phyloP scores from a whole-genome alignment of 2,329 filamentous ascomycete genomes.

The Xylariaceae sp. region DNA sequence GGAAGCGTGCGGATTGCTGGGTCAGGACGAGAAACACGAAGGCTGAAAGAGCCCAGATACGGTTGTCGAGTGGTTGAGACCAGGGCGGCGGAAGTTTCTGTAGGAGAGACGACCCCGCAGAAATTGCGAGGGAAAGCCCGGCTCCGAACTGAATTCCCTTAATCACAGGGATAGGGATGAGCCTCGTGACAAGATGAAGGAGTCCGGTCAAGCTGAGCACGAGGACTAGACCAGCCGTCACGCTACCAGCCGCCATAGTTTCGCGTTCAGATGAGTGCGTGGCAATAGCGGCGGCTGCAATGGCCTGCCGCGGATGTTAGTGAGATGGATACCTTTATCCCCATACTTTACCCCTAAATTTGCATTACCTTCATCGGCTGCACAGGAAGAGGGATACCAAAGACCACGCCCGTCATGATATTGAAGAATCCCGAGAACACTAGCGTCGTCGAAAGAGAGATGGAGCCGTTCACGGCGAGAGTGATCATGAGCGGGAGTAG shows the following conservation, averaged over 20 bases:
- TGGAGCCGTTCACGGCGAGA: constrained; percentile 68
- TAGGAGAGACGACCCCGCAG: constrained; percentile 65
- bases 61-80: constrained; percentile 68
- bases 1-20: constrained; percentile 58
- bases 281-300: constrained; percentile 82
- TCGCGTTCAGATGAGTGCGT: constrained; percentile 59
- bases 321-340: not conserved
- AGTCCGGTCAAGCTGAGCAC: constrained; percentile 74
- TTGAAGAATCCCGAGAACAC: constrained; percentile 88
- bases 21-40: constrained; percentile 67
- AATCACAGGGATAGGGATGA: constrained; percentile 79
- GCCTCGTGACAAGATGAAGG: constrained; percentile 64
- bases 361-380: constrained; percentile 68
- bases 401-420: constrained; percentile 70
- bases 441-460: constrained; percentile 76
- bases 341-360: not conserved
- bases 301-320: constrained; percentile 49
- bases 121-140: constrained; percentile 74
- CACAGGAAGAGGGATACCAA: constrained; percentile 85
- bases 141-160: constrained; percentile 95
- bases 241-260: constrained; percentile 76
- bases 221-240: constrained; percentile 68
- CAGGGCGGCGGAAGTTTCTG: constrained; percentile 55
- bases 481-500: constrained; percentile 73
- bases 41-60: constrained; percentile 67